A percentile compares a stretch with the other conserved stretches of the same genome.
Conservation (phyloP, 75 land plant species). For the Pseudotsuga menziesii region DNA sequence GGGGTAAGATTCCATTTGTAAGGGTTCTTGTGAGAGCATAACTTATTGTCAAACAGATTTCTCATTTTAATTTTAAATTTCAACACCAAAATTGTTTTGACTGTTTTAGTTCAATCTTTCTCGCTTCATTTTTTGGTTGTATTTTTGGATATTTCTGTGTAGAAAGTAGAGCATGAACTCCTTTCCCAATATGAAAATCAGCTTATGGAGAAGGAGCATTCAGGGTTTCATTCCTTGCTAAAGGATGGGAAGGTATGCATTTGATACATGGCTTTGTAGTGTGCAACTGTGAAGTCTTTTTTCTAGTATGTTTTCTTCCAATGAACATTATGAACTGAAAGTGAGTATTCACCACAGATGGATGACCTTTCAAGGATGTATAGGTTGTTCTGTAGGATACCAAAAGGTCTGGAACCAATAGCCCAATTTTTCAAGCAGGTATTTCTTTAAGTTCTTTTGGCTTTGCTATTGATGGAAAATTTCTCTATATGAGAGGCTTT, state of each 20-base stretch:
- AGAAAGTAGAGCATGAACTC: conserved; percentile 88
- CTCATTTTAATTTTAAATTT: not conserved
- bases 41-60: not conserved
- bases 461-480: not conserved
- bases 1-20: conserved; percentile 33
- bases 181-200: conserved; percentile 59
- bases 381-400: conserved; percentile 63
- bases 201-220: conserved; percentile 87
- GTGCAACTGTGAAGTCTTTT: not conserved
- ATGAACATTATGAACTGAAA: not conserved
- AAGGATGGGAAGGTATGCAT: conserved; percentile 75
- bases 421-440: conserved; percentile 80
- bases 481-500: not conserved
- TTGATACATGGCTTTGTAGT: no score
- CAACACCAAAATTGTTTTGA: not conserved
- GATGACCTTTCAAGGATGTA: conserved; percentile 92
- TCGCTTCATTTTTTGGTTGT: not conserved
- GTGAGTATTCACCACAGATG: conserved; percentile 30
- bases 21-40: not conserved
- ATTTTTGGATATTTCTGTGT: conserved; percentile 1
- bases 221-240: conserved; percentile 78
- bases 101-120: not conserved
- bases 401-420: conserved; percentile 78
- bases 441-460: not conserved
- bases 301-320: not conserved